Conservation (phyloP, 495 filamentous ascomycete species). For the Aspergillus hancockii region DNA sequence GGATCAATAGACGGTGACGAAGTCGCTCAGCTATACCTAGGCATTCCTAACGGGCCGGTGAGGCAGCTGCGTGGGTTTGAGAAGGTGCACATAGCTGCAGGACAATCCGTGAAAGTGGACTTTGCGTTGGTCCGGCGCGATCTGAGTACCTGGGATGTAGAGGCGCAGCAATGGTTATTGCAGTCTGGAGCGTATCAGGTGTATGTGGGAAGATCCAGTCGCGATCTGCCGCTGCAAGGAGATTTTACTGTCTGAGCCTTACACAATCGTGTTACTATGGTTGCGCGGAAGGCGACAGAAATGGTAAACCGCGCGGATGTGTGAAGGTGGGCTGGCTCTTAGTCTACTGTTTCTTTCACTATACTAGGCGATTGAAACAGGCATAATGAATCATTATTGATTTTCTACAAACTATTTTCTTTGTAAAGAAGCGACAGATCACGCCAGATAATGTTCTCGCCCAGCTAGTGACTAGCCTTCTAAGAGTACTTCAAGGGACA, state of each 20-base stretch:
- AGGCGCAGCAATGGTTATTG: constrained; percentile 60
- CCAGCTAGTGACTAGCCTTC: too few species aligned
- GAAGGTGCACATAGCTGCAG: constrained; percentile 52
- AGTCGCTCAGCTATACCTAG: constrained; percentile 60
- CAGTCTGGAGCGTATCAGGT: constrained; percentile 38
- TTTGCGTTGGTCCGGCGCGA: constrained; percentile 65
- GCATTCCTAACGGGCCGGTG: constrained; percentile 47
- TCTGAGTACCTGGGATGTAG: constrained; percentile 66
- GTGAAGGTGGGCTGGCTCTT: too few species aligned
- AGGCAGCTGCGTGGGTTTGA: constrained; percentile 67
- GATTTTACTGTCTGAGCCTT: constrained; percentile 8
- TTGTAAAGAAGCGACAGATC: too few species aligned
- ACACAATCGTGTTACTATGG: too few species aligned
- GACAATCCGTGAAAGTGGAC: constrained; percentile 42
- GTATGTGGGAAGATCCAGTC: constrained; percentile 47
- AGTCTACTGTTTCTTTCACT: too few species aligned
- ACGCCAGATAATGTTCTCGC: too few species aligned
- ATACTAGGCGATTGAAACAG: too few species aligned
- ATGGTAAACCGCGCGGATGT: too few species aligned
- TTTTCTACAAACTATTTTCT: too few species aligned
- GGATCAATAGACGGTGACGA: constrained; percentile 54
- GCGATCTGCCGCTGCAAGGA: constrained; percentile 12
- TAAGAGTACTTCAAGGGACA: too few species aligned
- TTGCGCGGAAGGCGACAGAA: too few species aligned
- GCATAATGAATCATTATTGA: too few species aligned